Evolutionary conservation across 495 filamentous ascomycete species (phyloP), one percentile per base, ranked within the genome.

Genomic region (Talaromyces liani): DNA sequence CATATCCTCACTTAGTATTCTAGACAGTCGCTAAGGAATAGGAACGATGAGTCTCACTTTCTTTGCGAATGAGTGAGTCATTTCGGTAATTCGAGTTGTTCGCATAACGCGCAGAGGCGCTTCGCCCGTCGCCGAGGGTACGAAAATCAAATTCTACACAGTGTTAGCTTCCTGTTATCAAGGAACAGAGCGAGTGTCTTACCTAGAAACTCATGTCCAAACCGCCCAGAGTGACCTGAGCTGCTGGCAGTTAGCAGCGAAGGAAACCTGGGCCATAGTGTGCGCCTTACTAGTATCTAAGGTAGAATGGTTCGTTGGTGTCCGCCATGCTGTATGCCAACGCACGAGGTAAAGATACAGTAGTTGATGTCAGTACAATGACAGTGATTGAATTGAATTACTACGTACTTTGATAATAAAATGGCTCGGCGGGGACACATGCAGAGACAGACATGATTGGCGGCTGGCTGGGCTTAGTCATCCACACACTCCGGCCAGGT

Each of bases 71-170:
- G 68, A 99, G 79, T 65, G 92, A 96, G 77, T 99, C 95, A 79
- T 98, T 98, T 66, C 95, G 88, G 78, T 99, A 99, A 77, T 98
- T 99, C 59, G 94, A 97, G 76, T 99, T 99, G 80, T 99, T 99
- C 49, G 95, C 95, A 76, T 99, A 99, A 70, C 95, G 89, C 12
- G 93, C 92, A 56, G 91, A 90, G 47, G 95, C 94, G 71, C 93
- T 96, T 51, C 90, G 86, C n/a, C 95, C 95, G 73, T 99, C 95
- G 36, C 90, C 90, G 34, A 97, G 83, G 27, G 90, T 90, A 57
- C 94, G 88, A 70, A 99, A 92, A 75, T 99, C 95, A 77, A 98
- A 99, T 79, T 99, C 94, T 98, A 65, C 10, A 22, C 22, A 27
- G 85, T 61, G 82, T 76, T 61, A 62, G 58, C 4, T n/a, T 55